Percentiles rank a stretch among this genome's conserved stretches.
Evolutionary conservation across 805 yeast species (phyloP).

Genomic region (Wickerhamiella sorbophila): DNA sequence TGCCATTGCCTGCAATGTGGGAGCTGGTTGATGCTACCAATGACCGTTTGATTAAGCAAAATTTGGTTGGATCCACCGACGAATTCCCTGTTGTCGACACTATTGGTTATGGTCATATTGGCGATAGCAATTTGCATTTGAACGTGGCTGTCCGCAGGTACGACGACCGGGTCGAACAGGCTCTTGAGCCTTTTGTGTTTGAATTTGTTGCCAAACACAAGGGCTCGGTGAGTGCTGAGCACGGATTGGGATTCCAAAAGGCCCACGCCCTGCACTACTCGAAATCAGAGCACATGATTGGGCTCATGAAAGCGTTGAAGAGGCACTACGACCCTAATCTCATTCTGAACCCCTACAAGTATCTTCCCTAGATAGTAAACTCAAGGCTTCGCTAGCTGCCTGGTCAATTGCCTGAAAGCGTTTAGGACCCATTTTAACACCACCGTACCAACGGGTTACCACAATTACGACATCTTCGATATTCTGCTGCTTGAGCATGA

Average conservation of each 20-base stretch:
- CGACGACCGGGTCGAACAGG: slow-evolving; percentile 59
- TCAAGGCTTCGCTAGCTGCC: slow-evolving; percentile 39
- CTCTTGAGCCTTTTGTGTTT: slow-evolving; percentile 86
- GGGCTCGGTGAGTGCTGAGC: slow-evolving; percentile 95
- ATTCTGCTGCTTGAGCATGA: slow-evolving; percentile 36
- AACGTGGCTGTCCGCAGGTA: slow-evolving; percentile 84
- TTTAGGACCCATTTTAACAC: slow-evolving; percentile 55
- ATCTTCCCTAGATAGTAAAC: slow-evolving; percentile 27
- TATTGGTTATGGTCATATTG: slow-evolving; percentile 95
- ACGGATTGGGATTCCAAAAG: slow-evolving; percentile 95
- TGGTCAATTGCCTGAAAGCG: slow-evolving; percentile 54
- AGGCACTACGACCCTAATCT: slow-evolving; percentile 78
- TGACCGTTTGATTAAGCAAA: slow-evolving; percentile 39
- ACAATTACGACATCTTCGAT: slow-evolving; percentile 45
- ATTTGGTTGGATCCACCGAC: slow-evolving; percentile 48
- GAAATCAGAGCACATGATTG: slow-evolving; percentile 56
- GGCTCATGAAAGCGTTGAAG: slow-evolving; percentile 66
- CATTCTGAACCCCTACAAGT: slow-evolving; percentile 90
- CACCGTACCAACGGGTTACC: slow-evolving; percentile 75
- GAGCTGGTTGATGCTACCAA: slow-evolving; percentile 70
- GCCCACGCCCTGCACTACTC: slow-evolving; percentile 77
- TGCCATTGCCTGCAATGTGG: slow-evolving; percentile 72
- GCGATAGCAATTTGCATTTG: slow-evolving; percentile 92
- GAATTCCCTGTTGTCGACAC: slow-evolving; percentile 69
- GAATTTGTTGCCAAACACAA: slow-evolving; percentile 54